Conservation (phyloP, 1,284 basidiomycete species). For the Kwoniella shivajii region DNA sequence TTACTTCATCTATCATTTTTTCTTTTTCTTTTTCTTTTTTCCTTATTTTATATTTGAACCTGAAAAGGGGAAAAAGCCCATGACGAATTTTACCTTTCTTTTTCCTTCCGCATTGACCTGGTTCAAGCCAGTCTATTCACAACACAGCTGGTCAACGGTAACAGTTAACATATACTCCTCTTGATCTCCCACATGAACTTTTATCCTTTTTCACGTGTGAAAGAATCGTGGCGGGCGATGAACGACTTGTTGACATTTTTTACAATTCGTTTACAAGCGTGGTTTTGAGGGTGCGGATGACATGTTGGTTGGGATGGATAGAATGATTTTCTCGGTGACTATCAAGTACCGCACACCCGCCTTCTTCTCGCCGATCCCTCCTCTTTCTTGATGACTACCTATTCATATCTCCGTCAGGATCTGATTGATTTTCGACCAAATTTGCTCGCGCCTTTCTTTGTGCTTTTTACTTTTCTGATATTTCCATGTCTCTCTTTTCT, state of each 20-base stretch:
- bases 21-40: background rate
- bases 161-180: no score
- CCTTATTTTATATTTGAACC: background rate
- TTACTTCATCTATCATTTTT: background rate
- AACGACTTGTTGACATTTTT: no score
- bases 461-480: background rate
- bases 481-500: background rate
- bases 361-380: no score
- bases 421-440: no score
- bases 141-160: no score
- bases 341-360: slow-evolving; percentile 4
- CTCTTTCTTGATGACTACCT: no score
- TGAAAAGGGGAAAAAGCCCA: slow-evolving; percentile 1
- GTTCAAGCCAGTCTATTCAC: no score
- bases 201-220: slow-evolving; percentile 4
- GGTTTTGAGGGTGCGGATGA: background rate
- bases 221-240: background rate
- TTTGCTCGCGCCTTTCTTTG: no score
- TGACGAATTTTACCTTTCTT: background rate
- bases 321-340: background rate
- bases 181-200: no score
- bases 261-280: background rate
- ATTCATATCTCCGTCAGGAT: no score
- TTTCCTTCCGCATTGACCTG: background rate
- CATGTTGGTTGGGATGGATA: background rate